These are phyloP conservation scores for Vaccinium darrowii DNA, from an alignment of 148 eudicot genomes.

Conservation along the genomic window DNA sequence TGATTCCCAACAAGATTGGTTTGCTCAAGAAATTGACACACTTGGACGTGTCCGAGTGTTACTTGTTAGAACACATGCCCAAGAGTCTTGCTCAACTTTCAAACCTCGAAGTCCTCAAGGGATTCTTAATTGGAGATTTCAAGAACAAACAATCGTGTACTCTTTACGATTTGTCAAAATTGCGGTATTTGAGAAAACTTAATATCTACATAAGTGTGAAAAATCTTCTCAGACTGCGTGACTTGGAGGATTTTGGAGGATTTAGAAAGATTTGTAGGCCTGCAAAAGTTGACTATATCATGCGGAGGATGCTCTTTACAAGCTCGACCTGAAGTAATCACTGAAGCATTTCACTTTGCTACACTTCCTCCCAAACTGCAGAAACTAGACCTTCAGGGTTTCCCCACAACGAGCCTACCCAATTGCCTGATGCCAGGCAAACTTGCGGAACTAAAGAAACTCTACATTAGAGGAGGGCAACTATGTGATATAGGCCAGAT, in stretches of 20 bases:
- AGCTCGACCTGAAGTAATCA: too few relatives aligned
- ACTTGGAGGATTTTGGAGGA: background rate
- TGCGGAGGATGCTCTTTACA: constrained; percentile 22
- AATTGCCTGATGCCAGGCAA: constrained; percentile 18
- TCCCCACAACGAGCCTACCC: constrained; percentile 18
- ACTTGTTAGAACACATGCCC: too few relatives aligned
- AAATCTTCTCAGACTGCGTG: constrained; percentile 6
- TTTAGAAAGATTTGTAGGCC: constrained; percentile 9
- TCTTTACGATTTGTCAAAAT: constrained; percentile 30
- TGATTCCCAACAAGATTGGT: too few relatives aligned
- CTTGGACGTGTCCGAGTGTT: too few relatives aligned
- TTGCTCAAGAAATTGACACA: too few relatives aligned
- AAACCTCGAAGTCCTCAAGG: too few relatives aligned
- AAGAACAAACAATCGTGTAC: constrained; percentile 28
- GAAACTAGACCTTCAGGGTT: constrained; percentile 6
- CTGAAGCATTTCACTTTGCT: too few relatives aligned
- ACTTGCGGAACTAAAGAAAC: constrained; percentile 8
- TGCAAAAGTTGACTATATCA: constrained; percentile 28
- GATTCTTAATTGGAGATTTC: too few relatives aligned
- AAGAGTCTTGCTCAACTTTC: too few relatives aligned
- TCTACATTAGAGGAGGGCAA: constrained; percentile 32
- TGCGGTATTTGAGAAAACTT: constrained; percentile 31
- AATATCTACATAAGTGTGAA: constrained; percentile 32
- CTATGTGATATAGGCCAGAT: constrained; percentile 21
- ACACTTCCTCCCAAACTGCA: constrained; percentile 7